These are phyloP conservation scores for Kockovaella imperatae DNA, from an alignment of 768 basidiomycete species.

Conservation along the genomic window DNA sequence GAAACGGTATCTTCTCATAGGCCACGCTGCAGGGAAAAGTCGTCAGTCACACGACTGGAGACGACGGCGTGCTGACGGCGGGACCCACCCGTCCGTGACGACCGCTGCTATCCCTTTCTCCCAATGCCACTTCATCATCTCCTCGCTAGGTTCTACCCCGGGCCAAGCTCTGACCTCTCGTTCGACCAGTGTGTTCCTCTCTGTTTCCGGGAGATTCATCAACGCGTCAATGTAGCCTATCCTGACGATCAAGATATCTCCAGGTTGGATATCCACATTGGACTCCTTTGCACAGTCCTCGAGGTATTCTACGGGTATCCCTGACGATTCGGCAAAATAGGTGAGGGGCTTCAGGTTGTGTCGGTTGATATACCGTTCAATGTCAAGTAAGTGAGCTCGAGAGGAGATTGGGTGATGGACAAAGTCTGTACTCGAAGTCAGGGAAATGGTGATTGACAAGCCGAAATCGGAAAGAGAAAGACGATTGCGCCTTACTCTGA, in stretches of 20 bases:
- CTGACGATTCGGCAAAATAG: constrained; percentile 6
- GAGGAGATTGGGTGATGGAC: constrained; percentile 19
- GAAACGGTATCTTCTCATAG: constrained; percentile 18
- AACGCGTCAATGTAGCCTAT: constrained; percentile 24
- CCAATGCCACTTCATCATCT: constrained; percentile 25
- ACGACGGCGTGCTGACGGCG: too few relatives aligned
- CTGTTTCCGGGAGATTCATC: constrained; percentile 3
- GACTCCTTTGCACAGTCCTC: constrained; percentile 4
- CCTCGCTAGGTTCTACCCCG: constrained; percentile 12
- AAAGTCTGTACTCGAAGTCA: constrained; percentile 12
- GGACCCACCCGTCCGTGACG: constrained; percentile 15
- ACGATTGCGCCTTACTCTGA: constrained; percentile 10
- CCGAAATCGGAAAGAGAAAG: not conserved
- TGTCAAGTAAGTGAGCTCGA: constrained; percentile 25
- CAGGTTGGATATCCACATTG: constrained; percentile 7
- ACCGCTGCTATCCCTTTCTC: constrained; percentile 23
- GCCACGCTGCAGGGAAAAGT: constrained; percentile 8
- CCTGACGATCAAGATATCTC: constrained; percentile 23
- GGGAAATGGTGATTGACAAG: not conserved
- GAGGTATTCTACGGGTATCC: constrained; percentile 9
- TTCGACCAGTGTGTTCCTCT: constrained; percentile 1
- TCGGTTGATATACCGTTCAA: constrained; percentile 9
- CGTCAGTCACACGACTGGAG: too few relatives aligned
- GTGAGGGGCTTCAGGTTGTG: constrained; percentile 12
- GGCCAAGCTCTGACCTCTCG: not conserved